Conservation (phyloP, 805 yeast genomes). For the Yarrowia bubula region DNA sequence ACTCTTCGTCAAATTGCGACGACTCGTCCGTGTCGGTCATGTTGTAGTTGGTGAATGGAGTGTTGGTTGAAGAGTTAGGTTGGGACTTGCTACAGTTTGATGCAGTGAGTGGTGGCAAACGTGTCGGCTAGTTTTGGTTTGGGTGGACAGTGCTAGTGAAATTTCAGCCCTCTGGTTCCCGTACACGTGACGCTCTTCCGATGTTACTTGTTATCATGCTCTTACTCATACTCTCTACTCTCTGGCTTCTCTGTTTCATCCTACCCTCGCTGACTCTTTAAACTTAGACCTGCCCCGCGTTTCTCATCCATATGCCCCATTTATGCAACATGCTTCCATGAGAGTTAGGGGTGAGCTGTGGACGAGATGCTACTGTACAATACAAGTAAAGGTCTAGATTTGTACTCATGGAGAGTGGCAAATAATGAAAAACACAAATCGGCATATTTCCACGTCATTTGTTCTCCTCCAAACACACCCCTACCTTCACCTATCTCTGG, state of each 20-base stretch:
- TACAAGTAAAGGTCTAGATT: not conserved
- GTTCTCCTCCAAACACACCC: too few species aligned
- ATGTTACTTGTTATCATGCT: too few species aligned
- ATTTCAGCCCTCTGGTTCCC: too few species aligned
- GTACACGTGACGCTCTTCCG: too few species aligned
- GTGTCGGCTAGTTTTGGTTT: too few species aligned
- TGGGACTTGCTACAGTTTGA: conserved; percentile 5
- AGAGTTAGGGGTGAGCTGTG: too few species aligned
- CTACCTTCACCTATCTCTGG: not conserved
- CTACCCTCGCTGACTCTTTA: not conserved
- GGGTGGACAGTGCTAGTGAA: too few species aligned
- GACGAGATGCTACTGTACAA: too few species aligned
- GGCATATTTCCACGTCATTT: too few species aligned
- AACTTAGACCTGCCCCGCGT: conserved; percentile 20
- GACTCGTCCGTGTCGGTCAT: conserved; percentile 21
- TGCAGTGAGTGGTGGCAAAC: not conserved
- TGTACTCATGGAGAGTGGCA: too few species aligned
- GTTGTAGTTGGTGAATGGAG: too few species aligned
- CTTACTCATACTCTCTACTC: not conserved
- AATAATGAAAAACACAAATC: too few species aligned
- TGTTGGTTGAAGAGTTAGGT: not conserved
- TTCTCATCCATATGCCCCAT: conserved; percentile 11
- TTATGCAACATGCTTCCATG: not conserved
- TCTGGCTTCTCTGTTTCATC: not conserved
- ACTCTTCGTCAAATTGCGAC: conserved; percentile 13